phyloP scores from a whole-genome alignment of 805 yeast species.

The Alloascoidea hylecoeti region DNA sequence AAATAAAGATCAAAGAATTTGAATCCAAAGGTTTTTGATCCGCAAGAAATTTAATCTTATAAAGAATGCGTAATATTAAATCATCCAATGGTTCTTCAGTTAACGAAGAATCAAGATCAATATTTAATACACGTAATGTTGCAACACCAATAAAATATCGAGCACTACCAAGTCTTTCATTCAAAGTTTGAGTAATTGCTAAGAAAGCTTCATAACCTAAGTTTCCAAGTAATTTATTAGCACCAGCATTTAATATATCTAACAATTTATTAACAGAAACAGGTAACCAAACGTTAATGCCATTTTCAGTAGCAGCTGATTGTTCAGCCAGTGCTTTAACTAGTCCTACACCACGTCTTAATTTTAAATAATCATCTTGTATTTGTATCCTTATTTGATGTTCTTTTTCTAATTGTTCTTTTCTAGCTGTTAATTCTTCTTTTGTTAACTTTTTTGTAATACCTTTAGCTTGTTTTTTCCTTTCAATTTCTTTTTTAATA shows the following conservation, averaged over 20 bases:
- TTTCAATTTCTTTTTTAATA: slow-evolving; percentile 60
- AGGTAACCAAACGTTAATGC: slow-evolving; percentile 58
- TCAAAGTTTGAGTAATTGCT: slow-evolving; percentile 34
- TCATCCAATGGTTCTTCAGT: slow-evolving; percentile 37
- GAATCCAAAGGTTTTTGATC: slow-evolving; percentile 62
- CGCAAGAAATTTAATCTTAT: slow-evolving; percentile 58
- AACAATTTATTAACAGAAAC: slow-evolving; percentile 39
- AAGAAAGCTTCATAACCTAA: slow-evolving; percentile 36
- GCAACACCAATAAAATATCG: slow-evolving; percentile 54
- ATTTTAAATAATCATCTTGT: slow-evolving; percentile 18
- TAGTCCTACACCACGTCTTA: slow-evolving; percentile 37
- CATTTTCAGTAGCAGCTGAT: slow-evolving; percentile 44
- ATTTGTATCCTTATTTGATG: slow-evolving; percentile 35
- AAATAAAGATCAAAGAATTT: slow-evolving; percentile 51
- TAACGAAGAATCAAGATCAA: slow-evolving; percentile 28
- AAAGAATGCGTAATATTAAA: slow-evolving; percentile 51
- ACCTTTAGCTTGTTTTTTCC: slow-evolving; percentile 19
- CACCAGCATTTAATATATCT: slow-evolving; percentile 23
- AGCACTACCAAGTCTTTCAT: slow-evolving; percentile 34
- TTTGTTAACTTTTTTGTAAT: slow-evolving; percentile 43
- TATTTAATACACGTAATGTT: slow-evolving; percentile 39
- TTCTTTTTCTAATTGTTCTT: slow-evolving; percentile 53
- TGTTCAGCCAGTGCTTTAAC: slow-evolving; percentile 37
- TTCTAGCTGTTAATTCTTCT: slow-evolving; percentile 58
- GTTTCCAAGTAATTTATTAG: slow-evolving; percentile 24